phyloP scores from a whole-genome alignment of 371 early-diverging fungal genomes.

The Zychaea mexicana region DNA sequence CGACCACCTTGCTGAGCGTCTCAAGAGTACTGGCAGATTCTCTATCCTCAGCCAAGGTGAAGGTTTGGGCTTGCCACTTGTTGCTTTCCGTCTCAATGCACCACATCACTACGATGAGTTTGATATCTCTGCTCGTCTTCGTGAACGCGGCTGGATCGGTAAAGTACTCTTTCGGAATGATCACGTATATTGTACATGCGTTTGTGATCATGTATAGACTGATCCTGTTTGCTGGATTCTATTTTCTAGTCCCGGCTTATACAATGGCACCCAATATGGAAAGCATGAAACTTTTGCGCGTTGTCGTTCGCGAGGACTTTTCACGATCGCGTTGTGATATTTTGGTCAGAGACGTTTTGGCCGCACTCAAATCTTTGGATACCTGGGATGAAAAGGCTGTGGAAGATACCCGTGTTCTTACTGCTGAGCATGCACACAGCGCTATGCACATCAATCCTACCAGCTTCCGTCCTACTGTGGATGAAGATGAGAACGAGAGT shows the following conservation, averaged over 20 bases:
- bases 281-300: slow-evolving; percentile 52
- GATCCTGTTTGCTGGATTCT: too few species aligned
- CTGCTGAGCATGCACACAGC: slow-evolving; percentile 27
- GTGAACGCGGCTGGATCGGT: slow-evolving; percentile 66
- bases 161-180: too few species aligned
- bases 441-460: slow-evolving; percentile 21
- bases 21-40: slow-evolving; percentile 61
- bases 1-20: slow-evolving; percentile 50
- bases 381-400: slow-evolving; percentile 28
- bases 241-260: slow-evolving; percentile 67
- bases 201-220: too few species aligned
- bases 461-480: slow-evolving; percentile 1
- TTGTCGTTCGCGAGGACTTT: slow-evolving; percentile 59
- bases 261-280: slow-evolving; percentile 50
- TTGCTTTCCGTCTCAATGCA: slow-evolving; percentile 60
- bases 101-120: slow-evolving; percentile 44
- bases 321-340: slow-evolving; percentile 49
- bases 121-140: slow-evolving; percentile 49
- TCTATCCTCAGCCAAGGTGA: slow-evolving; percentile 51
- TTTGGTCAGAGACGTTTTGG: slow-evolving; percentile 36
- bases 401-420: slow-evolving; percentile 22
- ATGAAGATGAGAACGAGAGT: neutral
- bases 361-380: slow-evolving; percentile 38
- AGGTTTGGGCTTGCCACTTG: slow-evolving; percentile 62
- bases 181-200: too few species aligned